Evolutionary conservation across 225 moss, liverwort and hornwort genomes (phyloP).

Genomic region (Pseudisothecium myosuroides): DNA sequence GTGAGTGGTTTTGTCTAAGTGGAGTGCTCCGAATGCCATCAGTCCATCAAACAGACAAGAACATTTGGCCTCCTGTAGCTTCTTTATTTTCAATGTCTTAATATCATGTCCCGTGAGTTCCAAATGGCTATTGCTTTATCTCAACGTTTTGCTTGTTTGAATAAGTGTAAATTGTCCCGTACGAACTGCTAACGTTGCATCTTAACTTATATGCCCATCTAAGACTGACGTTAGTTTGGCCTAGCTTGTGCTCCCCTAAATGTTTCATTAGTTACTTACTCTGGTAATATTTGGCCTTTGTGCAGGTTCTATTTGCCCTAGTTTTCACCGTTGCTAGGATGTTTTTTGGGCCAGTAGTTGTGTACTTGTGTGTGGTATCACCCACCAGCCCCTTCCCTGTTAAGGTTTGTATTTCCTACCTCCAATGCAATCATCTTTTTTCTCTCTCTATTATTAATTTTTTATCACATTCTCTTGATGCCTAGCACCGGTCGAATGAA

Average conservation of each 20-base stretch:
- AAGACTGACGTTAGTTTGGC: neutral
- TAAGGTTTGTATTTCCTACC: slow-evolving; percentile 40
- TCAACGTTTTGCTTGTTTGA: neutral
- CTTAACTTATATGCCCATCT: neutral
- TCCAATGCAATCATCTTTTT: neutral
- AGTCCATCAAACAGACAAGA: neutral
- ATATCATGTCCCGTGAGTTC: neutral
- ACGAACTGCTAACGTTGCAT: neutral
- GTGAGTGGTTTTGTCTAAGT: neutral
- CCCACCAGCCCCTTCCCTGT: slow-evolving; percentile 43
- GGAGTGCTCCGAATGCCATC: neutral
- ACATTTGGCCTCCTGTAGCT: neutral
- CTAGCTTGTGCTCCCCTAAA: neutral
- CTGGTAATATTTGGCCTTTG: neutral
- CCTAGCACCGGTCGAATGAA: neutral
- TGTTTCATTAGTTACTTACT: neutral
- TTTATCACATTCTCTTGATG: neutral
- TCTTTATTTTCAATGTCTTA: neutral
- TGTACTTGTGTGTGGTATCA: slow-evolving; percentile 41
- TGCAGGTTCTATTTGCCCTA: slow-evolving; percentile 65
- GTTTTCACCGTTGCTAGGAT: slow-evolving; percentile 82
- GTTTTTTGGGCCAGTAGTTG: slow-evolving; percentile 57
- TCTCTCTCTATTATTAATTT: neutral
- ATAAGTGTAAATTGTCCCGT: neutral
- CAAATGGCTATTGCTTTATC: neutral